phyloP scores from a whole-genome alignment of 768 basidiomycete genomes.

The Roridomyces roridus region DNA sequence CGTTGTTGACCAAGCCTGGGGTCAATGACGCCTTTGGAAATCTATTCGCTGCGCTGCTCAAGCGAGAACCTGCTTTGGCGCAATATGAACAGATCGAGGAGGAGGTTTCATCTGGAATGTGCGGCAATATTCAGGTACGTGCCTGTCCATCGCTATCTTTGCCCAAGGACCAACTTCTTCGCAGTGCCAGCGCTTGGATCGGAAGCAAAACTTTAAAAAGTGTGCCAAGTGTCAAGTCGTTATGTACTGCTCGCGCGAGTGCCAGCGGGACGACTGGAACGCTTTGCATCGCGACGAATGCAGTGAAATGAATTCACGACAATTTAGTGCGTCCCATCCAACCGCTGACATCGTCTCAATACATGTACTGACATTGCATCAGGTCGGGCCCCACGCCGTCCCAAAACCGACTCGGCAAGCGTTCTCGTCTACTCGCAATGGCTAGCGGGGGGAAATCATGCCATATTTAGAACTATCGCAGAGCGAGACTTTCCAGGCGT shows the following conservation, averaged over 20 bases:
- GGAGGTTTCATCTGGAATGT: constrained; percentile 35
- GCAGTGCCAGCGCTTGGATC: constrained; percentile 41
- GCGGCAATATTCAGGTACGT: constrained; percentile 40
- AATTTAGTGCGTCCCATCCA: too few species aligned
- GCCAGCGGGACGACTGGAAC: constrained; percentile 43
- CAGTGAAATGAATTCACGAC: constrained; percentile 40
- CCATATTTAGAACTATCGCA: too few species aligned
- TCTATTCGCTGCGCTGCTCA: constrained; percentile 22
- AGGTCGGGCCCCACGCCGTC: too few species aligned
- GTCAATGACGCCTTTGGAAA: constrained; percentile 30
- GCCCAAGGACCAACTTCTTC: background rate
- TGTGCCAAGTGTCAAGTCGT: constrained; percentile 39
- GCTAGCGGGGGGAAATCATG: too few species aligned
- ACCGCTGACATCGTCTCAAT: too few species aligned
- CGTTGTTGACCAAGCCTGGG: constrained; percentile 28
- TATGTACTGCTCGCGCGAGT: constrained; percentile 45
- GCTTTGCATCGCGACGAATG: constrained; percentile 39
- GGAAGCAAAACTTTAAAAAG: constrained; percentile 37
- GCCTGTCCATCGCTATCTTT: too few species aligned
- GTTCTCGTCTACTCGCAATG: too few species aligned
- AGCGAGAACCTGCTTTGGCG: too few species aligned
- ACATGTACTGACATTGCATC: too few species aligned
- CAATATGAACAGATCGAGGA: too few species aligned
- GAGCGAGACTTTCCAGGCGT: too few species aligned
- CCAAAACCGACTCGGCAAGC: too few species aligned